Percentiles rank a stretch among this genome's conserved stretches.
Conservation (phyloP, 225 moss, liverwort and hornwort species). For the Asterella californica region DNA sequence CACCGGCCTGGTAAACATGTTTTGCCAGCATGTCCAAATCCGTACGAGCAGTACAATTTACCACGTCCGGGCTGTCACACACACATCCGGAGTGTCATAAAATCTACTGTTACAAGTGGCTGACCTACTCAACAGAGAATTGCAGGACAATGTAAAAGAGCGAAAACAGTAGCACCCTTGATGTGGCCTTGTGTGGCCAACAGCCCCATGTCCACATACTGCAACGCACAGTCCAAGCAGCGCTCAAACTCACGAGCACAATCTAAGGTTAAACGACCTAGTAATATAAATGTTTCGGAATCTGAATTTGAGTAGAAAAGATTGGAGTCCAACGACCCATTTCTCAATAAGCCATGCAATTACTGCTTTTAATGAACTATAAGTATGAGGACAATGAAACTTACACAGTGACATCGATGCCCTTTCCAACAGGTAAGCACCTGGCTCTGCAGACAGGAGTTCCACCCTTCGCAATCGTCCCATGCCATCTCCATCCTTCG, state of each 20-base stretch:
- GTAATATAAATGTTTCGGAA: no score
- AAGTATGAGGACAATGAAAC: conserved; percentile 18
- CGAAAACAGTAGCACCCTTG: background rate
- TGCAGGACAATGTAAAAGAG: background rate
- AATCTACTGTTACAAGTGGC: background rate
- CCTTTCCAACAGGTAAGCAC: conserved; percentile 91
- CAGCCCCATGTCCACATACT: background rate
- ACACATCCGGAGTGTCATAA: conserved; percentile 20
- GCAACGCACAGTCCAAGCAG: background rate
- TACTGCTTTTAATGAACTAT: background rate
- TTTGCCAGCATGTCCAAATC: conserved; percentile 98
- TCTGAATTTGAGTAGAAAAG: background rate
- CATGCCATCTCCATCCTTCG: conserved; percentile 99
- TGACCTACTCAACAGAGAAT: background rate
- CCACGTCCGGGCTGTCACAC: conserved; percentile 80
- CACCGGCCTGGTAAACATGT: conserved; percentile 97
- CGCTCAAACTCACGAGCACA: background rate
- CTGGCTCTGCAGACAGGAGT: conserved; percentile 95
- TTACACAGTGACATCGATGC: conserved; percentile 92
- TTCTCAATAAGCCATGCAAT: background rate
- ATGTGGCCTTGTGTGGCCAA: background rate
- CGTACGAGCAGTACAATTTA: conserved; percentile 96
- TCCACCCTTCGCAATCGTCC: conserved; percentile 99
- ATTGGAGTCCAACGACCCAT: background rate
- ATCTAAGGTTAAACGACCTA: background rate